Evolutionary conservation across 2,329 filamentous ascomycete species (phyloP).

Genomic region (Stachybotrys echinatus): DNA sequence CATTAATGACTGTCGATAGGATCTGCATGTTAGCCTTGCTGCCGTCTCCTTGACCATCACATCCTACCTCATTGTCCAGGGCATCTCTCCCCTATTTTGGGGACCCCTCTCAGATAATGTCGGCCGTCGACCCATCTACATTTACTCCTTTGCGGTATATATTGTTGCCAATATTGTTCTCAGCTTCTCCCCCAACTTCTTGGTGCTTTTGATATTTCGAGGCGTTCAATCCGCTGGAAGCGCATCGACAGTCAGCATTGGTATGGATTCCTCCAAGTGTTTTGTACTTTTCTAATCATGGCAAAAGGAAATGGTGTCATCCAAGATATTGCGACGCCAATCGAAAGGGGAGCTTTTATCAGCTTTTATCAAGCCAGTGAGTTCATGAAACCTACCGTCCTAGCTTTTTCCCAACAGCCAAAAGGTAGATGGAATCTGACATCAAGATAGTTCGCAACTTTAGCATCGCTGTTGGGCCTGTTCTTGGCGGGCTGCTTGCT

Average conservation of each 20-base stretch:
- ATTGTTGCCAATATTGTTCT: slow-evolving; percentile 40
- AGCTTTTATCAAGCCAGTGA: slow-evolving; percentile 25
- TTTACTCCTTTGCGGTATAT: slow-evolving; percentile 40
- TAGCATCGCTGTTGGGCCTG: too few species aligned
- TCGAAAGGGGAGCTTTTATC: slow-evolving; percentile 20
- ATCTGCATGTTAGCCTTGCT: slow-evolving; percentile 21
- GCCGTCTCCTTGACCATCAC: slow-evolving; percentile 35
- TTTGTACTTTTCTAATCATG: not conserved
- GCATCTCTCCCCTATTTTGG: slow-evolving; percentile 42
- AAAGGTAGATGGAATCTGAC: too few species aligned
- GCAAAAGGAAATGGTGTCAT: slow-evolving; percentile 23
- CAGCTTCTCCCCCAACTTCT: slow-evolving; percentile 36
- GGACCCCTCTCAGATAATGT: slow-evolving; percentile 40
- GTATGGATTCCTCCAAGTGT: slow-evolving; percentile 16
- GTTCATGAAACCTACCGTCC: too few species aligned
- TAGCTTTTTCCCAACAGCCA: too few species aligned
- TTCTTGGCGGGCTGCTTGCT: too few species aligned
- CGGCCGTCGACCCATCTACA: slow-evolving; percentile 40
- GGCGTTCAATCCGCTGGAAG: slow-evolving; percentile 41
- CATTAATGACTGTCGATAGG: slow-evolving; percentile 7
- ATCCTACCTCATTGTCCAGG: slow-evolving; percentile 45
- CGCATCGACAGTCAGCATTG: slow-evolving; percentile 41
- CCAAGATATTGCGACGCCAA: slow-evolving; percentile 19
- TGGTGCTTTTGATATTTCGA: slow-evolving; percentile 37
- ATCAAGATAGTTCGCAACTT: too few species aligned